A percentile compares a stretch with the other conserved stretches of the same genome.
Evolutionary conservation across 148 eudicot genomes (phyloP).

Genomic region (Pharnaceum exiguum): DNA sequence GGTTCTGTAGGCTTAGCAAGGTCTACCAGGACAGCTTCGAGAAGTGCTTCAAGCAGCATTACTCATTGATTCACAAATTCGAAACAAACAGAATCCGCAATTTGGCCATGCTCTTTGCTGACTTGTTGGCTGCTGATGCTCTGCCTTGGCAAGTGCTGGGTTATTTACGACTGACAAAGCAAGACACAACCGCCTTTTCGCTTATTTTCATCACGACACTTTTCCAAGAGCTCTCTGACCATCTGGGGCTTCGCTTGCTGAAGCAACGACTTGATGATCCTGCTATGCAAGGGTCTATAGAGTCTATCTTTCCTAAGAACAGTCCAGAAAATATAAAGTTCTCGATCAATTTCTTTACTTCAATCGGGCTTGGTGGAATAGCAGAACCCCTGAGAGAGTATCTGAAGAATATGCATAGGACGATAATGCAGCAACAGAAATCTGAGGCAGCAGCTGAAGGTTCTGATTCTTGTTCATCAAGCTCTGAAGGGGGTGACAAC

Average conservation of each 20-base stretch:
- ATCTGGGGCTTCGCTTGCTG: conserved; percentile 71
- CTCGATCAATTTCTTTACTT: conserved; percentile 81
- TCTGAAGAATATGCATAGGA: conserved; percentile 83
- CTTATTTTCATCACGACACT: conserved; percentile 95
- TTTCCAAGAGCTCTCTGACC: conserved; percentile 89
- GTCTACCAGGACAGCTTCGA: conserved; percentile 88
- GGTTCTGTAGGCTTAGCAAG: conserved; percentile 83
- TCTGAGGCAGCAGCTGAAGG: conserved; percentile 50
- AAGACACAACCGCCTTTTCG: conserved; percentile 88
- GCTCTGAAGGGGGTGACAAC: conserved; percentile 45
- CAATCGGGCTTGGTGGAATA: conserved; percentile 87
- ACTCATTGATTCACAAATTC: conserved; percentile 89
- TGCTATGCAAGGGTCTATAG: conserved; percentile 66
- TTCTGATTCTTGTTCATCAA: conserved; percentile 35
- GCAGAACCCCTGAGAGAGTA: conserved; percentile 81
- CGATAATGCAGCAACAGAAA: conserved; percentile 84
- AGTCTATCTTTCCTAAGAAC: conserved; percentile 74
- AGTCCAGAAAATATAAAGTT: conserved; percentile 78
- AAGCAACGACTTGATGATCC: conserved; percentile 79
- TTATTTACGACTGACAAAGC: conserved; percentile 80
- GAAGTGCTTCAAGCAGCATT: conserved; percentile 79
- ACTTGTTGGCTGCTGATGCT: conserved; percentile 79
- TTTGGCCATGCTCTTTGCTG: conserved; percentile 91
- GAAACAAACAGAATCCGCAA: conserved; percentile 87
- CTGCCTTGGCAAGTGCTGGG: conserved; percentile 87